Base-by-base conservation (phyloP, 2,329 filamentous ascomycete genomes). In the Calonectria fujianensis region DNA sequence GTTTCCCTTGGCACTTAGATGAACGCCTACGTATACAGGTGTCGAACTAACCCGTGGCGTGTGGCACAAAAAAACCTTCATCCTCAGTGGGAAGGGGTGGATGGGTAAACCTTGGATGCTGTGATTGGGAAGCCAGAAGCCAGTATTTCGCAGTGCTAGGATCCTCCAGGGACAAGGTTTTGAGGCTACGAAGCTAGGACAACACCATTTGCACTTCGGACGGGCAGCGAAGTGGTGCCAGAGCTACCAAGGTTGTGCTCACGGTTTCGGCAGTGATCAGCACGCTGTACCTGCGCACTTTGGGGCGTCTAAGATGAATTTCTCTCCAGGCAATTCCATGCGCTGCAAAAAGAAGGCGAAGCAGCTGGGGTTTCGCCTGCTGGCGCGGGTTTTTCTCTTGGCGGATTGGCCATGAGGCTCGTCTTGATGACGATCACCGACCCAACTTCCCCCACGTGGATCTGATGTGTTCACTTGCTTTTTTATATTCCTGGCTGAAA, bases 241-340 rank as follows among this genome's bases (percentile, higher is more conserved):
- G 13, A 14, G 13, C 37, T 20, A 20, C 41, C 41, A 20, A 48
- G 41, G 41, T 41, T 41, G 39, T 18, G 41, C 45, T 37, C 35
- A 67, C 48, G 50, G 24, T 74, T 74, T 61, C 37, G 71, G 71
- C 29, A 75, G 67, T 67, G 74, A 75, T 75, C 74, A 51, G 24
- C 74, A 50, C 37, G 51, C 32, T n/a, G 39, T 10, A 29, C 50
- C 59, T 54, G 63, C 63, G 51, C 70, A 73, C 70, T 67, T 61
- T 70, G 24, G 35, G 65, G 51, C 52, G 63, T 41, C 32, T 24
- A 51, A 48, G 45, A 24, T n/a, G 45, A 65, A 52, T 61, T 24
- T 48, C 61, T 41, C 37, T 29, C 39, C n/a, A 18, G 31, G 24
- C 24, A 59, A 27, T 20, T 39, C 45, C 14, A 24, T 35, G 48